Conservation (phyloP, 495 filamentous ascomycete species). For the Podospora appendiculata region DNA sequence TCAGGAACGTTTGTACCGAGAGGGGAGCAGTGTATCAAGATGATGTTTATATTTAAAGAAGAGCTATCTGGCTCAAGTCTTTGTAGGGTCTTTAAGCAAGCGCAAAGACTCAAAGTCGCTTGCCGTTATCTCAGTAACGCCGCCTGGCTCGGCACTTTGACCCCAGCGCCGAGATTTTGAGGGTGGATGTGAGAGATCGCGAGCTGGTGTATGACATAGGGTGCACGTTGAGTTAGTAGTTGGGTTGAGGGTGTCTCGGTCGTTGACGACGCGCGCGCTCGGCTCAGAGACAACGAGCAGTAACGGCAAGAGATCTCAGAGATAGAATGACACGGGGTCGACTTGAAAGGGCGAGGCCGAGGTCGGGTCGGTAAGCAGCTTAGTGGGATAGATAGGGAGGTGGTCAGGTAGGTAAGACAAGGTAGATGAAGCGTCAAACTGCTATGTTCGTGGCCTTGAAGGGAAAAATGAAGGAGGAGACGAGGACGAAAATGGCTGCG, state of each 20-base stretch:
- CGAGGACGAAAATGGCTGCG: too few species aligned
- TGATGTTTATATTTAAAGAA: not conserved
- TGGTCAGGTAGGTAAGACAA: too few species aligned
- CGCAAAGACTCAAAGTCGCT: constrained; percentile 58
- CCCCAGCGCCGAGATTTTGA: constrained; percentile 16
- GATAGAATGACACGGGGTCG: too few species aligned
- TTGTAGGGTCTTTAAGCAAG: constrained; percentile 45
- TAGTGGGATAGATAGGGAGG: too few species aligned
- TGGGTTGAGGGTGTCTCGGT: not conserved
- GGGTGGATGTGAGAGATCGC: constrained; percentile 5
- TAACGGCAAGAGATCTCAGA: too few species aligned
- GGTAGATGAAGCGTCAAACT: too few species aligned
- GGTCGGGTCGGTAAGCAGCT: too few species aligned
- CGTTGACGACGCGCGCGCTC: too few species aligned
- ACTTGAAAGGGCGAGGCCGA: too few species aligned
- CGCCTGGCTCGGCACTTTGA: constrained; percentile 23
- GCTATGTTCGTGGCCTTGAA: too few species aligned
- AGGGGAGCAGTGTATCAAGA: not conserved
- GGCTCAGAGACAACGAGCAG: too few species aligned
- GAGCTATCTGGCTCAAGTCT: constrained; percentile 34
- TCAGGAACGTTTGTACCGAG: not conserved
- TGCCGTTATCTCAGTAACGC: constrained; percentile 27
- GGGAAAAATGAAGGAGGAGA: too few species aligned
- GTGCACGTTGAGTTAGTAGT: not conserved
- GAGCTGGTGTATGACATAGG: constrained; percentile 16